Percentiles rank a stretch among this genome's conserved stretches.
These are phyloP conservation scores for Salix exigua DNA, from an alignment of 345 rosid species.

Conservation along the genomic window DNA sequence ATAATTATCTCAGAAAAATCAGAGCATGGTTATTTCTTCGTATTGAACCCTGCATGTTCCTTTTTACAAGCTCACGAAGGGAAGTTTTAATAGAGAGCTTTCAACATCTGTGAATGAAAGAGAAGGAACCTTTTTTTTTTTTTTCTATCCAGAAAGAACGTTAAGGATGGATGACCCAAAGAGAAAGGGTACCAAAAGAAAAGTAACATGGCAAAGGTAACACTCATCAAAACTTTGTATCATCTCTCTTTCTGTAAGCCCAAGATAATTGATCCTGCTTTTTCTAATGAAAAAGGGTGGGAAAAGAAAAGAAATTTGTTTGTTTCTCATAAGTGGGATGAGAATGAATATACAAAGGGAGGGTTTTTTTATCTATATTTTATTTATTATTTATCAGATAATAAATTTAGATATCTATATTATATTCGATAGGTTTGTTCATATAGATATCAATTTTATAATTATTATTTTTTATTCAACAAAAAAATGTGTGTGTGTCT, in stretches of 20 bases:
- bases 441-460: too few relatives aligned
- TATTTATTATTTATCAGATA: too few relatives aligned
- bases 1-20: neutral
- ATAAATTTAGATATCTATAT: too few relatives aligned
- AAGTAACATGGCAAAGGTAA: constrained; percentile 1
- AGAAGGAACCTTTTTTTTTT: neutral
- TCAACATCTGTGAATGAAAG: neutral
- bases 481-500: too few relatives aligned
- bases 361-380: too few relatives aligned
- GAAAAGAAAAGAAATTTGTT: neutral
- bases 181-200: constrained; percentile 7
- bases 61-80: neutral
- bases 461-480: too few relatives aligned
- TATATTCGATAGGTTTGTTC: too few relatives aligned
- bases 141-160: neutral
- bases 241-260: constrained; percentile 6
- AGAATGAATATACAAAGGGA: too few relatives aligned
- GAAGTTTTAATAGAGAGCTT: neutral
- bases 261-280: constrained; percentile 4
- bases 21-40: neutral
- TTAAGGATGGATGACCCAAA: neutral
- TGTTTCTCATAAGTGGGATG: neutral
- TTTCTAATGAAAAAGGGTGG: neutral
- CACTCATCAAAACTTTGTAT: neutral
- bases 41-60: neutral